These are phyloP conservation scores for Ganoderma sinense DNA, from an alignment of 1,284 basidiomycete genomes.

Conservation along the genomic window DNA sequence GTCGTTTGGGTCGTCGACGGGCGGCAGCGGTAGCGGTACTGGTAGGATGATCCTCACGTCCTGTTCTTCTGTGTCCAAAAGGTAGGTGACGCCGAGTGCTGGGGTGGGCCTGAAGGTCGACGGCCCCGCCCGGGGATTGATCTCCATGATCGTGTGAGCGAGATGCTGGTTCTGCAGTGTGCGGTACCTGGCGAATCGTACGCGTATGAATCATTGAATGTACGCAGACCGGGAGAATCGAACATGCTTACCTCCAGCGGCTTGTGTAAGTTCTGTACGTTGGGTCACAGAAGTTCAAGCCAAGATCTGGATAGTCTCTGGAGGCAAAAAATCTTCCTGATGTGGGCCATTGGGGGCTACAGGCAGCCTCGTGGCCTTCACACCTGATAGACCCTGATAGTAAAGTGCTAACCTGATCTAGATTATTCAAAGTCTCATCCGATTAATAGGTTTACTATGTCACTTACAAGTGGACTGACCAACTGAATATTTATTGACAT, in stretches of 20 bases:
- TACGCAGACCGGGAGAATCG: too few relatives aligned
- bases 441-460: too few relatives aligned
- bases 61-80: not conserved
- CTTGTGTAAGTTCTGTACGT: too few relatives aligned
- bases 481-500: not conserved
- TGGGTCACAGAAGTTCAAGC: not conserved
- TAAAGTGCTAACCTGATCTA: not conserved
- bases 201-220: too few relatives aligned
- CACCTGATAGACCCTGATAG: not conserved
- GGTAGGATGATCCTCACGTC: not conserved
- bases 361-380: not conserved
- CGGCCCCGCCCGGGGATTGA: not conserved
- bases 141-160: not conserved
- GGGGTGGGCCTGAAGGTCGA: not conserved
- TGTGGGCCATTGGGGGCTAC: not conserved
- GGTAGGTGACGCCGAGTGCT: not conserved
- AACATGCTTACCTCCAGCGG: not conserved
- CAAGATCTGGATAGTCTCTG: not conserved
- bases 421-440: not conserved
- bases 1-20: not conserved
- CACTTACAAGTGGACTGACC: not conserved
- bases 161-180: not conserved
- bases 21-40: not conserved
- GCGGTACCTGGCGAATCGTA: not conserved
- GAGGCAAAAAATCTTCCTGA: not conserved